These are phyloP conservation scores for Termitomyces bulborhizus DNA, from an alignment of 768 basidiomycete species.

Conservation along the genomic window DNA sequence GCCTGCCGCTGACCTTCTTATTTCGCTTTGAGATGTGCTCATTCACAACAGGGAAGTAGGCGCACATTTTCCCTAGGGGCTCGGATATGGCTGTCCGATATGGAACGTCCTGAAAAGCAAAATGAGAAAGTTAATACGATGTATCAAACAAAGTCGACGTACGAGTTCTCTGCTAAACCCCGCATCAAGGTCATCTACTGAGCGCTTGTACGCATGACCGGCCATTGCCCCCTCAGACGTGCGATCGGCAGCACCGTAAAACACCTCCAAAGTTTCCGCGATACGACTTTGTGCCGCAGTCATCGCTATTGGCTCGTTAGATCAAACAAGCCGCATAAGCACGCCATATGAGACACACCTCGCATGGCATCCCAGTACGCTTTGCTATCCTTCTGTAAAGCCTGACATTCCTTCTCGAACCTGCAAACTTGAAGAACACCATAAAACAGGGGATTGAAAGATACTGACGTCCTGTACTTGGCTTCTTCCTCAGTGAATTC, in stretches of 20 bases:
- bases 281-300: conserved; percentile 87
- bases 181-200: conserved; percentile 89
- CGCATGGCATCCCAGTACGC: conserved; percentile 92
- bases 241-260: conserved; percentile 84
- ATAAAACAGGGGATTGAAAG: neutral
- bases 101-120: conserved; percentile 67
- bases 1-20: conserved; percentile 67
- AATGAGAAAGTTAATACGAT: neutral
- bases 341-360: conserved; percentile 38
- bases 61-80: conserved; percentile 94
- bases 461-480: conserved; percentile 78
- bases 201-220: conserved; percentile 91
- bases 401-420: conserved; percentile 94
- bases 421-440: conserved; percentile 32
- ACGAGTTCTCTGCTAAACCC: conserved; percentile 84
- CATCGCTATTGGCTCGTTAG: conserved; percentile 60
- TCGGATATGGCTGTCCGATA: conserved; percentile 94
- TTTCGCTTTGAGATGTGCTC: conserved; percentile 92
- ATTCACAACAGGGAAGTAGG: conserved; percentile 90
- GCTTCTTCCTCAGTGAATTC: conserved; percentile 92
- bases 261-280: conserved; percentile 89
- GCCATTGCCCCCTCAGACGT: conserved; percentile 93
- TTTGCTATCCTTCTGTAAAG: conserved; percentile 93
- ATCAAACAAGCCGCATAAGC: neutral
- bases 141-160: conserved; percentile 16